Base-by-base conservation (phyloP, 1,284 basidiomycete genomes). In the Cutaneotrichosporon spelunceum region DNA sequence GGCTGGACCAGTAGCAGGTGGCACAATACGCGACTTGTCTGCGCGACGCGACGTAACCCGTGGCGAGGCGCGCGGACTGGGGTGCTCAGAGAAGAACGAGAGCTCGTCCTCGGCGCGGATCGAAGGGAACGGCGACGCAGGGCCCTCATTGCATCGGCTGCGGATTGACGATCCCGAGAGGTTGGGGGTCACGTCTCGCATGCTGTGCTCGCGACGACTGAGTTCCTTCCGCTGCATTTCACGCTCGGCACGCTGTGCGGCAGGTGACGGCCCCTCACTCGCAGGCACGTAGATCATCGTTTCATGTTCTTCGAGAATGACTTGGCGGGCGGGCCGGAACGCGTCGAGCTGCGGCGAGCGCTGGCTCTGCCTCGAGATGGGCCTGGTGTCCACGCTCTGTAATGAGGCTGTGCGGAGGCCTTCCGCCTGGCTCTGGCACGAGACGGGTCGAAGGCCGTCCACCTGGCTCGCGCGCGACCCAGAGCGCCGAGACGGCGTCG, bases 101-200 rank as follows among this genome's bases (percentile, higher is more conserved):
- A 83, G 82, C 71, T 93, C 90, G 48, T 91, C 82, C 50, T 84
- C 84, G 11, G 89, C 88, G 16, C 86, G 85, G 55, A 93, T 91
- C 63, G 86, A 85, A 1, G 91, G 91, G 80, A 93, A 91, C 0
- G 90, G 87, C 0, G 85, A 78, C 3, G 62, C 82, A 44, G 83
- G 83, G 0, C 68, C 73, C 29, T 69, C 72, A 4, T 36, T 19
- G 21, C 44, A 48, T n/a, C 56, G 52, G 30, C 45, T 48, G 8
- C 59, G 53, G 21, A 45, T 59, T 19, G 24, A 33, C 19, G 62
- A 59, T 1, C 55, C 53, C 26, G 55, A 56, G 44, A 48, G 29
- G 26, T 39, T 27, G 23, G 47, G 23, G 3, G 56, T 11, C 23
- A 16, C 52, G 52, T 23, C 53, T 23, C 33, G 53, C n/a, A 13